A percentile compares a stretch with the other conserved stretches of the same genome.
Conservation (phyloP, 139 green algal genomes). For the Ettlia oleoabundans region DNA sequence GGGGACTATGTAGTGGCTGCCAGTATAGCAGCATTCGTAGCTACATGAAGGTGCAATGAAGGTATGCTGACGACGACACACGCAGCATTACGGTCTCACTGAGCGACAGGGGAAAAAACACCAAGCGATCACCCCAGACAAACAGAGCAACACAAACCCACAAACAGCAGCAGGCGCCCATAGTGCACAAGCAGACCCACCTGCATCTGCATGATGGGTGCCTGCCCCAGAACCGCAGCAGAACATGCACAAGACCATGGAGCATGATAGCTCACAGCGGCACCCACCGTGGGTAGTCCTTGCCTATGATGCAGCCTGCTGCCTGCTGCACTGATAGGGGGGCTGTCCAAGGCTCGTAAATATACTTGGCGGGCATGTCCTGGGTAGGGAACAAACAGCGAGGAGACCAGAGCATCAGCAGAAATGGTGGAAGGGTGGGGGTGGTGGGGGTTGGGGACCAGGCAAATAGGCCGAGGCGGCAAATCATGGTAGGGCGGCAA, state of each 20-base stretch:
- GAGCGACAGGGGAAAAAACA: too few relatives aligned
- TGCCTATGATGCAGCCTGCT: slow-evolving; percentile 88
- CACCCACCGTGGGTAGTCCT: slow-evolving; percentile 85
- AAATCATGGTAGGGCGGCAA: not conserved
- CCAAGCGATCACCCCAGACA: too few relatives aligned
- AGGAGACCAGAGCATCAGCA: not conserved
- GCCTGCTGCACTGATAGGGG: slow-evolving; percentile 85
- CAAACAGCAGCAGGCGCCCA: too few relatives aligned
- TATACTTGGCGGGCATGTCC: slow-evolving; percentile 92
- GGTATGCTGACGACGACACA: too few relatives aligned
- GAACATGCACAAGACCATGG: too few relatives aligned
- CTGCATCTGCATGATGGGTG: too few relatives aligned
- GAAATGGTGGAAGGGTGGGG: not conserved
- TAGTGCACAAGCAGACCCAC: too few relatives aligned
- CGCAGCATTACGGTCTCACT: too few relatives aligned
- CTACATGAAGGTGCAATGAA: not conserved
- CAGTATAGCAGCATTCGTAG: not conserved
- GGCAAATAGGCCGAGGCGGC: not conserved
- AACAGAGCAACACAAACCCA: too few relatives aligned
- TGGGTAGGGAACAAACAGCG: not conserved
- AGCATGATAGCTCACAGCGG: not conserved
- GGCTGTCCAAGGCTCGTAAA: slow-evolving; percentile 95
- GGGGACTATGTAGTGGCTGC: not conserved
- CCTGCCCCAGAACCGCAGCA: too few relatives aligned
- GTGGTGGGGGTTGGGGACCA: not conserved